phyloP scores from a whole-genome alignment of 2,329 filamentous ascomycete species.

The Colletotrichum tropicicola region DNA sequence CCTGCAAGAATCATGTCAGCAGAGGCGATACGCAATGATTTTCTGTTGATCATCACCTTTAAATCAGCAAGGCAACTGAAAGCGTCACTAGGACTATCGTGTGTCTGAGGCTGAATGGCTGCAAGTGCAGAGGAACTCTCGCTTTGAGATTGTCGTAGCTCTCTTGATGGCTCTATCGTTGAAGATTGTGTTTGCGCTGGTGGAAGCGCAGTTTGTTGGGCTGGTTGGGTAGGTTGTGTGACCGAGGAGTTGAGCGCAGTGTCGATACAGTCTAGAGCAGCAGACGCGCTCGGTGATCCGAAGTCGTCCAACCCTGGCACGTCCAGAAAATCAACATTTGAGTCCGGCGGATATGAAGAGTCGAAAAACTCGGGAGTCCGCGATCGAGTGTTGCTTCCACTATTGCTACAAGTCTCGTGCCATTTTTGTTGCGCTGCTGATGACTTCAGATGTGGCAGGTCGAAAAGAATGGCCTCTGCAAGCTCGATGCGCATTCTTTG shows the following conservation, averaged over 20 bases:
- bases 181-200: background rate
- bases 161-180: background rate
- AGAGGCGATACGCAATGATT: background rate
- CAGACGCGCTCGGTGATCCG: background rate
- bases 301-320: background rate
- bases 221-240: background rate
- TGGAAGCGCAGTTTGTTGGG: background rate
- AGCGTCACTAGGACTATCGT: constrained; percentile 1
- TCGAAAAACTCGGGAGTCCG: background rate
- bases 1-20: background rate
- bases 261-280: background rate
- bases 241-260: background rate
- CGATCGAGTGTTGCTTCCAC: background rate
- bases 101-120: background rate
- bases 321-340: background rate
- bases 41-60: background rate
- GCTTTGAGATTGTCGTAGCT: background rate
- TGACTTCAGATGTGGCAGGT: background rate
- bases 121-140: background rate
- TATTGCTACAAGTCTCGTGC: background rate
- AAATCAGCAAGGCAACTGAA: background rate
- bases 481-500: constrained; percentile 12
- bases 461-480: constrained; percentile 1
- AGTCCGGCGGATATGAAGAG: background rate
- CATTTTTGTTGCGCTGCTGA: constrained; percentile 3